Base-by-base conservation (phyloP, 164 flowering plant genomes). In the Macadamia tetraphylla region DNA sequence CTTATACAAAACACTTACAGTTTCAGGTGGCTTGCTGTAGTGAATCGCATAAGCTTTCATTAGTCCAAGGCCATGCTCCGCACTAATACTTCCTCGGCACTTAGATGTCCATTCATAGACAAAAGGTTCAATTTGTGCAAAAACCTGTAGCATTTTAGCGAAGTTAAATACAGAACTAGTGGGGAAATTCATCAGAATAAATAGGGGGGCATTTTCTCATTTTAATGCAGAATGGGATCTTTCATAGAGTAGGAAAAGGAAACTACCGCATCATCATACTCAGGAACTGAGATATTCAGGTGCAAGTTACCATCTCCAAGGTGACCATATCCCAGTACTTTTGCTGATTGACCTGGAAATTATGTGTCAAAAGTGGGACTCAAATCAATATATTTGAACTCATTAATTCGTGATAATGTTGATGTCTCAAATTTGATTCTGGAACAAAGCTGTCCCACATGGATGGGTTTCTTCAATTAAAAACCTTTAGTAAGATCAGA, bases 221-320 rank as follows among this genome's bases (percentile, higher is more conserved):
- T 23, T 23, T 23, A 23, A 23, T 23, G 23, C 23, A 23, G 23
- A 23, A 23, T 23, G 23, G 23, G 23, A 23, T 23, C 23, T 23
- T 23, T 23, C 23, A 23, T 23, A 23, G 23, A 23, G 23, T 23
- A 23, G 65, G 51, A 64, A 6, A 46, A 55, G 72, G 76, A 73
- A 69, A 64, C 79, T 89, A 95, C 98, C 73, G 61, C 70, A 68
- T 92, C 93, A 75, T 88, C 85, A 71, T 95, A 88, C 58, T 84
- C 75, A 31, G 86, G 83, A 46, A 85, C 75, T 63, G 97, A 92
- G 66, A 95, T 81, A 74, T 95, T 92, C 53, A 95, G 87, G 82
- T 95, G 99, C 80, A 95, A 79, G 82, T 95, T 95, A 11, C 86
- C 88, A 83, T 95, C 99, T 74, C 99, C 99, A 70, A 95, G 96